Conservation (phyloP, 306 rosid species). For the Prunus salicina region DNA sequence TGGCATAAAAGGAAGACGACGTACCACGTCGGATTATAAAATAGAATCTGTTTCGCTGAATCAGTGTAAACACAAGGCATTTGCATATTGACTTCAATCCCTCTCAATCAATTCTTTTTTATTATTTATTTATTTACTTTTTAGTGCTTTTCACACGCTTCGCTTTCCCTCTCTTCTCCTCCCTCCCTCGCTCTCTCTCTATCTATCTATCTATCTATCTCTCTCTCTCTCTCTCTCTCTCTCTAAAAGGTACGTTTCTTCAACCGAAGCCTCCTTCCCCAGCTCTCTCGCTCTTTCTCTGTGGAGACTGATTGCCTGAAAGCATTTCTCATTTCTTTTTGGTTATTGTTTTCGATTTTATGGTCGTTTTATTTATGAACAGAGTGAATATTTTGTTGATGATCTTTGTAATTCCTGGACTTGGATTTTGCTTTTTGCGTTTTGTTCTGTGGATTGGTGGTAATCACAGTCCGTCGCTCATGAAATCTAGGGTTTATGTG, state of each 20-base stretch:
- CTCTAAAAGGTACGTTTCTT: not conserved
- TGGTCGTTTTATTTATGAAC: not conserved
- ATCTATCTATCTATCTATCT: not conserved
- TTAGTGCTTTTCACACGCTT: conserved; percentile 34
- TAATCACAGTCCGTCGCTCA: conserved; percentile 4
- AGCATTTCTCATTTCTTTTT: not conserved
- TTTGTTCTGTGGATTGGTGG: not conserved
- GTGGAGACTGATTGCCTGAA: not conserved
- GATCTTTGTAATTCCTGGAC: not conserved
- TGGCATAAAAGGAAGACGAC: not conserved
- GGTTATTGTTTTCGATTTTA: not conserved
- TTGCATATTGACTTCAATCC: not conserved
- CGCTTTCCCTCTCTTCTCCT: not conserved
- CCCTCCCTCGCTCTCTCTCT: not conserved
- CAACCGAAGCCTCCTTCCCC: not conserved
- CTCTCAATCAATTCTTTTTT: not conserved
- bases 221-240: not conserved
- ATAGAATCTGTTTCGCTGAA: not conserved
- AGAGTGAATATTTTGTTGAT: not conserved
- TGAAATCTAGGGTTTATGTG: conserved; percentile 25
- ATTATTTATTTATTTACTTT: not conserved
- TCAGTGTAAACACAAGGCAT: not conserved
- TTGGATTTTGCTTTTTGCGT: not conserved
- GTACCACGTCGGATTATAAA: not conserved
- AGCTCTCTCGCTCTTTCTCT: not conserved